Base-by-base conservation (phyloP, 176 grass and related monocot genomes). In the Bromus sterilis region DNA sequence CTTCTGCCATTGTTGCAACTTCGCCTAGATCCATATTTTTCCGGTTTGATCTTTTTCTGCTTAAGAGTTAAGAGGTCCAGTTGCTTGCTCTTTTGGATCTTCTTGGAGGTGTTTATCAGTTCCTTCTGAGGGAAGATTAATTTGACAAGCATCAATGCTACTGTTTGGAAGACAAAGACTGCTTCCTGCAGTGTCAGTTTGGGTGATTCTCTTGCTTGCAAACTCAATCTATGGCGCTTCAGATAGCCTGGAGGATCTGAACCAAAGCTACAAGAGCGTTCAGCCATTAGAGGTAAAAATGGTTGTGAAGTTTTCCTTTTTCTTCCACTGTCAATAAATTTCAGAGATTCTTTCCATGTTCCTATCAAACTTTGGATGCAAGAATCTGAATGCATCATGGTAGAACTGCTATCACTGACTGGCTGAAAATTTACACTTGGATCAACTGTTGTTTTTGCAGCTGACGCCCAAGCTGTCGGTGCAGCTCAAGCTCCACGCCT, bases 401-500 rank as follows among this genome's bases (percentile, higher is more conserved):
- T 9, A 53, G 34, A 53, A 53, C 44, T 48, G 48, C 6, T 42
- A 18, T 16, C 48, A 61, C 26, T 80, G 12, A 15, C 44, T 82
- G 39, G 74, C 63, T 32, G 55, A 18, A 15, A 25, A 33, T 9
- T 4, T 1, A 71, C 29, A 40, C 26, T 48, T 30, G 25, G 74
- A 63, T 70, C 33, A 71, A 44, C 41, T 71, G 24, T 20, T 46
- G 4, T 37, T 75, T 0, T 64, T 66, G 65, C 87, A 93, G 97
- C 78, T 88, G 49, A 99, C 82, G 6, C 91, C 89, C 20, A 81
- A 92, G 74, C 86, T 92, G 9, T 95, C 85, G 71, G 25, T 76
- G 44, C 97, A 99, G 80, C 87, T 99, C 69, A 95, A 82, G 74
- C 58, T 96, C 30, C 97, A 99, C 37, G 91, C 93, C 10, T 91